Evolutionary conservation across 371 early-diverging fungal species (phyloP).

Genomic region (Actinomucor elegans): DNA sequence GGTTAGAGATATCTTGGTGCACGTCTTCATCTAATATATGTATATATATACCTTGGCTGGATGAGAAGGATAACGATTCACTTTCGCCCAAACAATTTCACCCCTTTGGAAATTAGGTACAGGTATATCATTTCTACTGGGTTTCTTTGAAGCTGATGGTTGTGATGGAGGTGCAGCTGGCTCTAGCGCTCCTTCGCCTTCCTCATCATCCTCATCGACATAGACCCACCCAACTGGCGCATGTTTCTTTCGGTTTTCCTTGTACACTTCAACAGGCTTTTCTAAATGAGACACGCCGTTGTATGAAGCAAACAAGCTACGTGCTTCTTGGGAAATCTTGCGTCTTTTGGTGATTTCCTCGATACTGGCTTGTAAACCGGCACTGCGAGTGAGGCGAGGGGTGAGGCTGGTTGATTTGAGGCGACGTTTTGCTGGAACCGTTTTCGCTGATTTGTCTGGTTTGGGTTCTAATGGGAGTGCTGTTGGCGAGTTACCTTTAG

Average conservation of each 20-base stretch:
- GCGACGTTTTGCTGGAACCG: background rate
- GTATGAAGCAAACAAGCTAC: conserved; percentile 6
- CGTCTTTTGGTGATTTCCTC: conserved; percentile 11
- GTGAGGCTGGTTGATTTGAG: background rate
- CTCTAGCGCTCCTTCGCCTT: background rate
- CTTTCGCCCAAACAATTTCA: conserved; percentile 49
- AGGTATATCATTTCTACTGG: conserved; percentile 7
- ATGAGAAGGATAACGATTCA: conserved; percentile 47
- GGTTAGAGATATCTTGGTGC: background rate
- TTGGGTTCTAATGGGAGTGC: too few relatives aligned
- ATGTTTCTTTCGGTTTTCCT: conserved; percentile 3
- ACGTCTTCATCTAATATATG: too few relatives aligned
- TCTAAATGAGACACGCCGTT: conserved; percentile 7
- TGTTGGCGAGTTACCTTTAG: too few relatives aligned
- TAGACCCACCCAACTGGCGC: conserved; percentile 23
- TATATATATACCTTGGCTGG: conserved; percentile 45
- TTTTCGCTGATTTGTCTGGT: too few relatives aligned
- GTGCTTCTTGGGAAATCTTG: conserved; percentile 15
- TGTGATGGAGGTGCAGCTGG: background rate
- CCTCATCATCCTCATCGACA: conserved; percentile 5
- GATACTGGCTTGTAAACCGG: conserved; percentile 6
- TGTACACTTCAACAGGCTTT: background rate
- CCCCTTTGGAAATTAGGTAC: conserved; percentile 12
- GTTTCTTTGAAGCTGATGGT: background rate
- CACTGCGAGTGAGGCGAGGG: conserved; percentile 15